A percentile compares a stretch with the other conserved stretches of the same genome.
phyloP scores from a whole-genome alignment of 345 rosid species.

The Hibiscus syriacus region DNA sequence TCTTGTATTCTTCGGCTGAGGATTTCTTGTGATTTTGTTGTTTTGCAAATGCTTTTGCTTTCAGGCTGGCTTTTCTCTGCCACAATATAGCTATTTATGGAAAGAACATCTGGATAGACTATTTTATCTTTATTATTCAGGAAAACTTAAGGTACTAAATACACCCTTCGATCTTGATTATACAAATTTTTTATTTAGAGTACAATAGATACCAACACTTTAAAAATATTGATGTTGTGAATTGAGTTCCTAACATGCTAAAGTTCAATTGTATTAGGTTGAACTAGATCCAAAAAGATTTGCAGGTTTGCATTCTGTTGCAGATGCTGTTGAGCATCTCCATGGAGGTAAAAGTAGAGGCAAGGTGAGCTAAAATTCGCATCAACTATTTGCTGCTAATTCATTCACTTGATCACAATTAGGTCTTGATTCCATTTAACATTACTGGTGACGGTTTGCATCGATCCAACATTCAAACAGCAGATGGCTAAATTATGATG shows the following conservation, averaged over 20 bases:
- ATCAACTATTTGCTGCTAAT: not conserved
- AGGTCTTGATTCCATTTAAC: not conserved
- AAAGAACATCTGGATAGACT: slow-evolving; percentile 66
- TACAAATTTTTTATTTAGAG: no score
- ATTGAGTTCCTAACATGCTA: slow-evolving; percentile 3
- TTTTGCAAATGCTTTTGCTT: no score
- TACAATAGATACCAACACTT: not conserved
- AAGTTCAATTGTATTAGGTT: slow-evolving; percentile 33
- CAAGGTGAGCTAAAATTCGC: slow-evolving; percentile 38
- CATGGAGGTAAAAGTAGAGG: slow-evolving; percentile 95
- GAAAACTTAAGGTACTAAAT: slow-evolving; percentile 72
- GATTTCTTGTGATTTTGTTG: not conserved
- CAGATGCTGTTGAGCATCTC: slow-evolving; percentile 93
- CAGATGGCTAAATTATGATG: slow-evolving; percentile 55
- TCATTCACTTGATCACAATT: not conserved
- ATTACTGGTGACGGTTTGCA: slow-evolving; percentile 68
- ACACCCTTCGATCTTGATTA: not conserved
- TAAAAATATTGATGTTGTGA: not conserved
- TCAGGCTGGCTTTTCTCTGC: slow-evolving; percentile 88
- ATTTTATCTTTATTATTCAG: slow-evolving; percentile 51
- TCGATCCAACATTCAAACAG: slow-evolving; percentile 56
- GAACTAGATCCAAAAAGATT: slow-evolving; percentile 65
- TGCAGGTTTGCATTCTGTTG: slow-evolving; percentile 52
- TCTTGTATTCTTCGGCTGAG: not conserved
- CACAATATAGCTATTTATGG: slow-evolving; percentile 71